A percentile compares a stretch with the other conserved stretches of the same genome.
phyloP scores from a whole-genome alignment of 768 basidiomycete genomes.

The Austroboletus eburneus region DNA sequence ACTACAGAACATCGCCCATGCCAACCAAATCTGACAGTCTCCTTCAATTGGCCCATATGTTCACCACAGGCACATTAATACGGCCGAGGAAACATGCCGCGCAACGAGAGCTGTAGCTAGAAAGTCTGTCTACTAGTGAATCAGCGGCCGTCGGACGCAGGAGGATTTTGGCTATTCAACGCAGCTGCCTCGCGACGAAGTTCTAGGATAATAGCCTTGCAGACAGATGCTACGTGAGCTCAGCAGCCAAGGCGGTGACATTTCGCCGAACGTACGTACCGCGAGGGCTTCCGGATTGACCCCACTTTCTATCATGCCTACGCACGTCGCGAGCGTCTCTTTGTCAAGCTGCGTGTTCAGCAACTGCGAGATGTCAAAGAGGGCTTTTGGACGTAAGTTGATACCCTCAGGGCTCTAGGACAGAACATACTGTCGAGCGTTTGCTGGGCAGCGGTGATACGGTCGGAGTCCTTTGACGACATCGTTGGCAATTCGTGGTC shows the following conservation, averaged over 20 bases:
- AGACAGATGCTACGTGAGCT: conserved; percentile 5
- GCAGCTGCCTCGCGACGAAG: conserved; percentile 65
- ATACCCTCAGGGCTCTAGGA: background rate
- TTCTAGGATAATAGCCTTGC: conserved; percentile 80
- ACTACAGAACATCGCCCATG: conserved; percentile 17
- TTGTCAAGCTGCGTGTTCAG: conserved; percentile 86
- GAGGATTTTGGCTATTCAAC: conserved; percentile 26
- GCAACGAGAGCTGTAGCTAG: background rate
- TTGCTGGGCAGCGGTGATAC: conserved; percentile 60
- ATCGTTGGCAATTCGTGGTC: too few relatives aligned
- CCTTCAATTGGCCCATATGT: conserved; percentile 6
- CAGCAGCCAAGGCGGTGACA: background rate
- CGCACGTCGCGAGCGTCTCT: conserved; percentile 87
- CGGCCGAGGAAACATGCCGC: conserved; percentile 1
- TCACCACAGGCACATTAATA: conserved; percentile 11
- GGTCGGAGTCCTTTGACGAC: conserved; percentile 52
- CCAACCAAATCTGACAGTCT: conserved; percentile 19
- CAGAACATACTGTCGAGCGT: conserved; percentile 61
- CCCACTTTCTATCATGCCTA: conserved; percentile 88
- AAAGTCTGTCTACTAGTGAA: background rate
- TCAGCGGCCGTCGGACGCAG: conserved; percentile 26
- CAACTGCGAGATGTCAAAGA: conserved; percentile 84
- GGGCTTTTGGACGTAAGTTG: too few relatives aligned
- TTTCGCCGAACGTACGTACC: conserved; percentile 43
- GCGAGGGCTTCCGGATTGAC: conserved; percentile 91